These are phyloP conservation scores for Phytophthora constricta DNA, from an alignment of 352 stramenopile species.

Conservation along the genomic window DNA sequence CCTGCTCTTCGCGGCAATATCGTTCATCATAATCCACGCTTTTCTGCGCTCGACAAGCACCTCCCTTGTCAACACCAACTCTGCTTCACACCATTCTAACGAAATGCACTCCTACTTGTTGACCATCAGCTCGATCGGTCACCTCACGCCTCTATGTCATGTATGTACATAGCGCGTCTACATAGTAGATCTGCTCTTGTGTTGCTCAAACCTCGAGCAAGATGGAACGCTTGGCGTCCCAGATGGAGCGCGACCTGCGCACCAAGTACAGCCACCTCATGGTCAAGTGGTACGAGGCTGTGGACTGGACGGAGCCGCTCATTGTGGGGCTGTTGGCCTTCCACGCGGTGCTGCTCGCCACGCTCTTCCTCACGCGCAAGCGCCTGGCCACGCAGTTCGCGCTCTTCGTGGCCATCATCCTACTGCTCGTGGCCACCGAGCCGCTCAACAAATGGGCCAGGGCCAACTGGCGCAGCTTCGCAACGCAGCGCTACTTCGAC, in stretches of 20 bases:
- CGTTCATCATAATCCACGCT: no score
- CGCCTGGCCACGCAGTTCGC: conserved; percentile 59
- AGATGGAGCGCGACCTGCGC: conserved; percentile 74
- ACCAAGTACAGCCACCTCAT: conserved; percentile 78
- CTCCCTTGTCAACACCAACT: no score
- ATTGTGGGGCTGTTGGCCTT: conserved; percentile 63
- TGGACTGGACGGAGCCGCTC: conserved; percentile 82
- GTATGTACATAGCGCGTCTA: no score
- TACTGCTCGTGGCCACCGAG: conserved; percentile 64
- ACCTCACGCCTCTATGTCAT: no score
- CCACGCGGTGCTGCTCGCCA: conserved; percentile 60
- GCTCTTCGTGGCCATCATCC: conserved; percentile 73
- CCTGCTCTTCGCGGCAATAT: no score
- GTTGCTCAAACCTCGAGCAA: background rate
- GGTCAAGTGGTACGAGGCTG: conserved; percentile 82
- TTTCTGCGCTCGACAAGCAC: no score
- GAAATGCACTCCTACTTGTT: no score
- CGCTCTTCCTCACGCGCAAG: conserved; percentile 66
- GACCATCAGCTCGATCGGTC: no score
- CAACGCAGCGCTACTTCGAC: conserved; percentile 88
- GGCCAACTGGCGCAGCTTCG: conserved; percentile 64
- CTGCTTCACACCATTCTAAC: no score
- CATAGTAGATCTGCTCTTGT: no score
- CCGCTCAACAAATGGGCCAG: conserved; percentile 68
- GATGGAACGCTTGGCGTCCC: conserved; percentile 69